Evolutionary conservation across 2,329 filamentous ascomycete species (phyloP), one percentile per base, ranked within the genome.

Genomic region (Neonectria neomacrospora): DNA sequence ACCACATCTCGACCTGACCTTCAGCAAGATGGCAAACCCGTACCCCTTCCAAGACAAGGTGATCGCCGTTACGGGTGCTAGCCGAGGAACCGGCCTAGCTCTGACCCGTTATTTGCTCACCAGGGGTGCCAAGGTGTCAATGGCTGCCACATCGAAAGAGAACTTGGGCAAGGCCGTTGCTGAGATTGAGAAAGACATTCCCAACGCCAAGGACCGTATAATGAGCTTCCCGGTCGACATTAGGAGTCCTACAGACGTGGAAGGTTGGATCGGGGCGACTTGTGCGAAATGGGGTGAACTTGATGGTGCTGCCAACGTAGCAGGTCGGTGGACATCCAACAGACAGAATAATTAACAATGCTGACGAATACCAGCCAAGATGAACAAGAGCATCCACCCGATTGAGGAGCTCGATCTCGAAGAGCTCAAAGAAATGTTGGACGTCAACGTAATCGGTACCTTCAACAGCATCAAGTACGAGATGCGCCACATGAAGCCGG

Each of bases 11-110:
- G 18, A 39, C 37, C 37, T 14, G 1, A 23, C 18, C 5, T 22
- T 14, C 14, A 18, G 12, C 39, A 69, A 47, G 39, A 73, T 73
- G 70, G 70, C 71, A 41, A 63, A 60, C 64, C 70, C 56, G 2
- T 73, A 70, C 23, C 71, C 68, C 16, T 73, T 73, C 30, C 50
- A 69, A 51, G 65, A 70, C 9, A 90, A 91, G 74, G 87, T 85
- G 26, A 85, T 92, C 67, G 86, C 91, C 60, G 82, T 93, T 23
- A 88, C 86, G 3, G 86, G 86, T 20, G 86, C 85, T 11, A 86
- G 85, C 73, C 82, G 85, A 41, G 86, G 86, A 20, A 83, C 88
- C 26, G 86, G 86, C 42, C 77, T 87, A 14, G 83, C 83, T 23
- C 78, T 86, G 1, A 80, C 85, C 0, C 76, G 82, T 32, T 77